Base-by-base conservation (phyloP, 768 basidiomycete genomes). In the Boletus rex-veris region DNA sequence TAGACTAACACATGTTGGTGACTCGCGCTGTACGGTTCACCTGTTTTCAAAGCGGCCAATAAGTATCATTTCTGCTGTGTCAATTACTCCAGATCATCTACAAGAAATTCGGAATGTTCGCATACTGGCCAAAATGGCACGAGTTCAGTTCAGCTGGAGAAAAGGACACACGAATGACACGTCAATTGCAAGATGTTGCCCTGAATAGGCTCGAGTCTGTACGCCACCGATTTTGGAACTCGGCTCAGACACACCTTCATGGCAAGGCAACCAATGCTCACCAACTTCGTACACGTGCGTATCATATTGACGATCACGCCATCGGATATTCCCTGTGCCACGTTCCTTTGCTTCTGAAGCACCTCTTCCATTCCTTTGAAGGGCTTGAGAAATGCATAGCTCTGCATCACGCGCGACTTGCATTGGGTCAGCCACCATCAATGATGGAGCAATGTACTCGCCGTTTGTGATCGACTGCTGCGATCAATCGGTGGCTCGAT, bases 381-480 rank as follows among this genome's bases (percentile, higher is more conserved):
- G 53, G 55, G 45, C 19, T n/a, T 24, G 15, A 43, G 3, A 41
- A 37, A 48, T 38, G 31, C 53, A 55, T 16, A 31, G 16, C 24
- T 15, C 37, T 41, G 33, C 39, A 45, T 35, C 54, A 47, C 26
- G 41, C 33, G n/a, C 26, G 28, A 38, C 28, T 24, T 31, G n/a
- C 30, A 14, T 43, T 12, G 31, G 14, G 35, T 38, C 45, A 55
- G 54, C 45, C 28, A 38, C 35, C 45, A 57, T 57, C 54, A 38
- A 28, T 38, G 40, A 38, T 19, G 45, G 21, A 46, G 37, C n/a
- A 36, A 14, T 45, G 28, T 24, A 33, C 45, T 38, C 45, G 16
- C 54, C 28, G 16, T 16, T 24, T 41, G 16, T 24, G 37, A 36
- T 18, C 33, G 26, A 21, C 15, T 31, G 28, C 44, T 37, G 45